phyloP scores from a whole-genome alignment of 176 grass and related monocot genomes.

The Eleusine indica region DNA sequence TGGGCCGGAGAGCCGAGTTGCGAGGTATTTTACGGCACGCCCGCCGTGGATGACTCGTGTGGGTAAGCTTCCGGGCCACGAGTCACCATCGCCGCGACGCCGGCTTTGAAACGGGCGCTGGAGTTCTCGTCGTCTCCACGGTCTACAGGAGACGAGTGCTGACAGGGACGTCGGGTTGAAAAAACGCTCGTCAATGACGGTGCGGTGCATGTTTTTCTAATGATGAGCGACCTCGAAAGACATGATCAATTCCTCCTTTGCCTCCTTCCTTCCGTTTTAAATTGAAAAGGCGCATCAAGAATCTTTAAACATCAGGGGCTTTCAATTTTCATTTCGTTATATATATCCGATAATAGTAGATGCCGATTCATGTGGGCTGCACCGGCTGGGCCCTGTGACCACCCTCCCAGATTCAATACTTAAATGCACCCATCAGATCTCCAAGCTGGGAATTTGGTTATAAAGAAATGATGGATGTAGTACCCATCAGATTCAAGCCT shows the following conservation, averaged over 20 bases:
- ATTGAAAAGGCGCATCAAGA: neutral
- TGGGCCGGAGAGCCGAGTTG: neutral
- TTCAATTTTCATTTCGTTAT: neutral
- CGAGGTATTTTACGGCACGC: neutral
- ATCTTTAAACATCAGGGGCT: slow-evolving; percentile 1
- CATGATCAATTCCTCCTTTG: slow-evolving; percentile 28
- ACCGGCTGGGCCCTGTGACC: neutral
- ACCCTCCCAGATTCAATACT: neutral
- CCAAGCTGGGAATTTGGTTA: neutral
- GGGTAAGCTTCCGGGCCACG: neutral
- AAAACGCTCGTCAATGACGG: neutral
- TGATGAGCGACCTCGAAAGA: neutral
- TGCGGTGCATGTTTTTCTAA: neutral
- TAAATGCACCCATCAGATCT: neutral
- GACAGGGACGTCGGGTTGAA: slow-evolving; percentile 18
- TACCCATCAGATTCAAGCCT: too few relatives aligned
- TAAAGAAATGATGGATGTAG: neutral
- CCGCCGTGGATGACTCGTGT: neutral
- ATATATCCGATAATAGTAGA: neutral
- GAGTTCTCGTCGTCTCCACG: slow-evolving; percentile 10
- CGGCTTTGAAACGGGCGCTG: neutral
- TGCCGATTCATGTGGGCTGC: neutral
- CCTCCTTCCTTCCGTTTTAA: neutral
- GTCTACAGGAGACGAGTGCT: neutral
- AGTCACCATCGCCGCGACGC: slow-evolving; percentile 18